These are phyloP conservation scores for Penicillium cataractarum DNA, from an alignment of 495 filamentous ascomycete species.

Conservation along the genomic window DNA sequence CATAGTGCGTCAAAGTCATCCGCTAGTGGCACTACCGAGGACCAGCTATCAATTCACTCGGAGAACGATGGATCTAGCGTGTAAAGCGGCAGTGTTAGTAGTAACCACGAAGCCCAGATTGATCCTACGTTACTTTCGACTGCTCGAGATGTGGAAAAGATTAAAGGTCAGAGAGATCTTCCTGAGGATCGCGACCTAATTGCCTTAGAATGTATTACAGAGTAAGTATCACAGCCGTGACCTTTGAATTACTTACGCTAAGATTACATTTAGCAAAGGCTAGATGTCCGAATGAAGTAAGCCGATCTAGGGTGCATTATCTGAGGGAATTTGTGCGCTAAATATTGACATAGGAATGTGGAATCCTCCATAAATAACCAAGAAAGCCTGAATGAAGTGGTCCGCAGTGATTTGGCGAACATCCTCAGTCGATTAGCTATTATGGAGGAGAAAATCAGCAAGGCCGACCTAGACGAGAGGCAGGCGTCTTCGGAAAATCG, in stretches of 20 bases:
- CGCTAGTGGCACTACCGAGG: slow-evolving; percentile 2
- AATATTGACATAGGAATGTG: slow-evolving; percentile 6
- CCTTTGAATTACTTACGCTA: slow-evolving; percentile 2
- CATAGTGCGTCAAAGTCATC: neutral
- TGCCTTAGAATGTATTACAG: slow-evolving; percentile 1
- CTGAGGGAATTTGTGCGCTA: slow-evolving; percentile 4
- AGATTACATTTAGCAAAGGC: slow-evolving; percentile 3
- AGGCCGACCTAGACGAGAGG: neutral
- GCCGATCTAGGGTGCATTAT: slow-evolving; percentile 4
- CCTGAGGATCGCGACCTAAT: slow-evolving; percentile 1
- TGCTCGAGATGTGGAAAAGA: slow-evolving; percentile 7
- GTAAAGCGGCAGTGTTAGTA: neutral
- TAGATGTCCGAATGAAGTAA: slow-evolving; percentile 4
- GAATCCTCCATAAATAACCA: slow-evolving; percentile 7
- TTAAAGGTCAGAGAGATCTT: slow-evolving; percentile 6
- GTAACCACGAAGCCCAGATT: slow-evolving; percentile 3
- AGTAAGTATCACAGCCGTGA: slow-evolving; percentile 2
- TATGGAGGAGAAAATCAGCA: slow-evolving; percentile 4
- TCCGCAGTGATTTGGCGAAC: slow-evolving; percentile 4
- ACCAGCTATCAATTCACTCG: slow-evolving; percentile 4
- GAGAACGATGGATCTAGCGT: slow-evolving; percentile 4
- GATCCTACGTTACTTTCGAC: neutral
- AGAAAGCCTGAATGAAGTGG: slow-evolving; percentile 3
- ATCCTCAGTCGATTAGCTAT: slow-evolving; percentile 2
- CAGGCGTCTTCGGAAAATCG: neutral